A percentile compares a stretch with the other conserved stretches of the same genome.
These are phyloP conservation scores for Ogataea minuta DNA, from an alignment of 805 yeast species.

Conservation along the genomic window DNA sequence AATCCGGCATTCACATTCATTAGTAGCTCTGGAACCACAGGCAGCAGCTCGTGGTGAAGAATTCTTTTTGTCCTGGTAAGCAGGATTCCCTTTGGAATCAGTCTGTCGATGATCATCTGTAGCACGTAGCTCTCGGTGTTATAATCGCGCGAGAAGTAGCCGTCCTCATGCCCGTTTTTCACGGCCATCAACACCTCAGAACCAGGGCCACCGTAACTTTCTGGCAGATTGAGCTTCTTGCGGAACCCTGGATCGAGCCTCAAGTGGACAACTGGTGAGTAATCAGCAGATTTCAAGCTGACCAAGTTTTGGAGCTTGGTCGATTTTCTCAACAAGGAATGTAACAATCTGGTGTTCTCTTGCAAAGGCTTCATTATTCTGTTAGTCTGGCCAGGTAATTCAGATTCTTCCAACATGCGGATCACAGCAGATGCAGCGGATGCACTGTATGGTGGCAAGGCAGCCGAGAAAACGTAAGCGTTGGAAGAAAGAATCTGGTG, in stretches of 20 bases:
- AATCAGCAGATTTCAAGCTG: constrained; percentile 51
- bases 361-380: constrained; percentile 39
- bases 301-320: constrained; percentile 38
- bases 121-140: constrained; percentile 59
- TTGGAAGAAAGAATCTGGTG: constrained; percentile 89
- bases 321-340: constrained; percentile 42
- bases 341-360: constrained; percentile 38
- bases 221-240: constrained; percentile 45
- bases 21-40: constrained; percentile 61
- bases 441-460: constrained; percentile 90
- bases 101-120: constrained; percentile 61
- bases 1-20: constrained; percentile 49
- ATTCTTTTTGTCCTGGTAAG: constrained; percentile 58
- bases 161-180: constrained; percentile 41
- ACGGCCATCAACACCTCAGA: constrained; percentile 43
- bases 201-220: constrained; percentile 46
- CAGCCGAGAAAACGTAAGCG: constrained; percentile 92
- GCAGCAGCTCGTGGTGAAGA: constrained; percentile 70
- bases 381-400: constrained; percentile 35
- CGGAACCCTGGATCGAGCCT: constrained; percentile 50
- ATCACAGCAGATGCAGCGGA: constrained; percentile 52
- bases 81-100: constrained; percentile 53
- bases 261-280: constrained; percentile 71
- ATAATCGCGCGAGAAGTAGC: constrained; percentile 41
- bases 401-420: constrained; percentile 42